A percentile compares a stretch with the other conserved stretches of the same genome.
Conservation (phyloP, 169 alveolate genomes). For the Eimeria maxima region DNA sequence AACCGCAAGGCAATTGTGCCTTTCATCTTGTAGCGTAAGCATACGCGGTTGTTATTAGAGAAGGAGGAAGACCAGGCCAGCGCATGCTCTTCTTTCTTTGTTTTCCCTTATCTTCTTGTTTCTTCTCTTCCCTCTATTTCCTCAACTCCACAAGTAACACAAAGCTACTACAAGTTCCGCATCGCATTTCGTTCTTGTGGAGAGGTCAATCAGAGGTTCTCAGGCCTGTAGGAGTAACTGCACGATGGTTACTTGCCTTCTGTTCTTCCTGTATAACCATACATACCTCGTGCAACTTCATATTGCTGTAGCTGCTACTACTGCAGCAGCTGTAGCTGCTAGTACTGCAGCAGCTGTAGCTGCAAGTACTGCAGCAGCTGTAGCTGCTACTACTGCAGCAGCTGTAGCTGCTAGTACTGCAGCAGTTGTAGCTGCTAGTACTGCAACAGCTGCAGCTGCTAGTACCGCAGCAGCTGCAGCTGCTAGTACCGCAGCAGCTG, state of each 20-base stretch:
- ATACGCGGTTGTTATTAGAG: not conserved
- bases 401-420: not conserved
- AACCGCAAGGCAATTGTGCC: slow-evolving; percentile 77
- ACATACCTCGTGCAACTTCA: no score
- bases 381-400: not conserved
- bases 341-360: not conserved
- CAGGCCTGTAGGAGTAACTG: no score
- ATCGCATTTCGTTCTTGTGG: no score
- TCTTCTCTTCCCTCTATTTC: no score
- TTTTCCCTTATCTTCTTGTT: no score
- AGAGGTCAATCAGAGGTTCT: no score
- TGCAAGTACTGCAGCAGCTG: not conserved
- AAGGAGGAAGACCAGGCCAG: slow-evolving; percentile 6
- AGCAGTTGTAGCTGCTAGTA: not conserved
- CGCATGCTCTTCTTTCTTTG: not conserved
- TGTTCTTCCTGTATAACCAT: no score
- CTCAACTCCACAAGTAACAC: no score
- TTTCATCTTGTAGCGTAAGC: not conserved
- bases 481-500: not conserved
- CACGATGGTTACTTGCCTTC: no score
- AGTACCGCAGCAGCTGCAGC: not conserved
- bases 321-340: not conserved
- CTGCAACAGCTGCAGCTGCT: not conserved
- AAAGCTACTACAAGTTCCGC: no score
- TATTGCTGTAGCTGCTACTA: not conserved